These are phyloP conservation scores for Pascua guehoae DNA, from an alignment of 1,284 basidiomycete genomes.

Conservation along the genomic window DNA sequence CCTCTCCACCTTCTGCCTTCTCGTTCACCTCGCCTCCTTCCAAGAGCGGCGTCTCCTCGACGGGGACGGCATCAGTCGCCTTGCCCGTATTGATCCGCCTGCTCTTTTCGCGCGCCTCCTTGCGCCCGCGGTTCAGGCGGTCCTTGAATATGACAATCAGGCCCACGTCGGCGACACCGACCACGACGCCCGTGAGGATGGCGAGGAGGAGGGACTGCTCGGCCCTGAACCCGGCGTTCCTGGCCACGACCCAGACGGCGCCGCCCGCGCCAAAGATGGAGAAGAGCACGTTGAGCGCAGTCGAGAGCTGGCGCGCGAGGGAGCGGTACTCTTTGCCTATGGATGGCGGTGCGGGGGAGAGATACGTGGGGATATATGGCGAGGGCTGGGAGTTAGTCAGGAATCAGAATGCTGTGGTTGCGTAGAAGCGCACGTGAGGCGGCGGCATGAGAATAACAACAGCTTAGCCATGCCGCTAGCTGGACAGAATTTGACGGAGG, in stretches of 20 bases:
- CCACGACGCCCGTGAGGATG: slow-evolving; percentile 32
- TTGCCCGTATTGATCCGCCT: slow-evolving; percentile 10
- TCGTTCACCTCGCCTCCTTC: neutral
- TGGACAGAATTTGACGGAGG: too few relatives aligned
- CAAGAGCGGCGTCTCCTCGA: neutral
- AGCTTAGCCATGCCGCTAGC: too few relatives aligned
- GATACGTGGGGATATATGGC: slow-evolving; percentile 37
- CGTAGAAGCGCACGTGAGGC: too few relatives aligned
- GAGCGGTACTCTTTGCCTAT: slow-evolving; percentile 33
- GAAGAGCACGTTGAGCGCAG: slow-evolving; percentile 41
- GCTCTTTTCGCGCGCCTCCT: slow-evolving; percentile 15
- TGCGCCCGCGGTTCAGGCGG: slow-evolving; percentile 18
- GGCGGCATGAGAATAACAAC: neutral
- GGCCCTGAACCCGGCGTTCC: slow-evolving; percentile 29
- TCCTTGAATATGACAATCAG: slow-evolving; percentile 30
- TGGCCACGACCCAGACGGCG: slow-evolving; percentile 37
- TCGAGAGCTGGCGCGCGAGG: slow-evolving; percentile 31
- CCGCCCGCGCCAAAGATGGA: slow-evolving; percentile 36
- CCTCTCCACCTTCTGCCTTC: neutral
- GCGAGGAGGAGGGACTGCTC: slow-evolving; percentile 32
- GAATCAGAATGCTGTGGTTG: neutral
- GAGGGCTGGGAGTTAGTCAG: slow-evolving; percentile 23
- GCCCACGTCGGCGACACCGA: slow-evolving; percentile 34
- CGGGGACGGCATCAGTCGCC: neutral
- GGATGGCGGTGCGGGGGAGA: slow-evolving; percentile 27